Base-by-base conservation (phyloP, 2,329 filamentous ascomycete genomes). In the Verticillium zaregamsianum region DNA sequence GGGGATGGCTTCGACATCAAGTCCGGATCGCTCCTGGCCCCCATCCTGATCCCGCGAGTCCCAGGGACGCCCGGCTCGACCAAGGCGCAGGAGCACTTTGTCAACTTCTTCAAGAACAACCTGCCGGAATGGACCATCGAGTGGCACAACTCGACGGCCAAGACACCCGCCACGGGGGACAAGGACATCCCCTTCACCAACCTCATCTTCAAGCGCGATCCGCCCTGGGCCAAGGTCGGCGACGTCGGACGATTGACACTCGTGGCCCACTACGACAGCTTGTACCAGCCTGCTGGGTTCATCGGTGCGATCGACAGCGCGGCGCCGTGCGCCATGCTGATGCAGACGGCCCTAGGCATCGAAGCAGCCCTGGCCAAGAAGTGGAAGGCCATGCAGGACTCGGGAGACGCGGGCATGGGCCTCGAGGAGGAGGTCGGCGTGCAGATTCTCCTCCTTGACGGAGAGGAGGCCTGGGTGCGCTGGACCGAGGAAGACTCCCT, bases 301-400 rank as follows among this genome's bases (percentile, higher is more conserved):
- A 90, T 99, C 62, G 95, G 95, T 0, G 95, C 94, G 0, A 96
- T 87, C 15, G 95, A 99, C 72, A 97, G 92, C 69, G 95, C 95
- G 1, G 95, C 91, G 20, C 93, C 95, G 11, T 98, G 94, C 74
- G 95, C 95, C 0, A 93, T 98, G 83, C 82, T 99, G 62, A 84
- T 99, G 86, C 91, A 97, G 73, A 87, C 90, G 14, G 91, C 93
- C 64, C 83, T 89, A 66, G 91, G 87, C 65, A 86, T 99, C 55
- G 93, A 98, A 70, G 82, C 79, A 1, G 92, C 91, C 2, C 77
- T 98, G 72, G 91, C 89, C 33, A 84, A 83, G 71, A 96, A 94
- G 77, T 98, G 95, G 91, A 83, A 85, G 33, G 82, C 82, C 35
- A 91, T 93, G 85, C 74, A 86, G 66, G 83, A 80, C 5, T 80